Evolutionary conservation across 2,329 filamentous ascomycete genomes (phyloP).

Genomic region (Coleophoma crateriformis): DNA sequence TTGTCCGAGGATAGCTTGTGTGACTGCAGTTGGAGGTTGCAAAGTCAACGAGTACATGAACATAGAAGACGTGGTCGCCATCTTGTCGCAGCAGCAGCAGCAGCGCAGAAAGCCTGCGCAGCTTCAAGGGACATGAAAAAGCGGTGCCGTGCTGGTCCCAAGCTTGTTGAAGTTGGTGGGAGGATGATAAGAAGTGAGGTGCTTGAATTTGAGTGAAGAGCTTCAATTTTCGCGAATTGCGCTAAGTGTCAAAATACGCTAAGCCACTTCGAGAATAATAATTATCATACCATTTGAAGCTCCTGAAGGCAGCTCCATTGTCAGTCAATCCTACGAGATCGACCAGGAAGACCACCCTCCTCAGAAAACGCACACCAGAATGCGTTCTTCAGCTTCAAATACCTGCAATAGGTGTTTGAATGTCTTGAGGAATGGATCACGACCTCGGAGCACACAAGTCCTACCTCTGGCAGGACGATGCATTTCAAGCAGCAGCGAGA

Average conservation of each 20-base stretch:
- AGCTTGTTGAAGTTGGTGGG: slow-evolving; percentile 3
- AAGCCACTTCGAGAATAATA: too few relatives aligned
- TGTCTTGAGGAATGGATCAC: slow-evolving; percentile 15
- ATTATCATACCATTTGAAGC: background rate
- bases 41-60: slow-evolving; percentile 98
- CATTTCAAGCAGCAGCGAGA: background rate
- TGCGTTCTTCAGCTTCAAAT: slow-evolving; percentile 21
- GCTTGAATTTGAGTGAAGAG: background rate
- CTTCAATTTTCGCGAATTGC: background rate
- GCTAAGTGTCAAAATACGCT: too few relatives aligned
- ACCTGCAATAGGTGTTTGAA: slow-evolving; percentile 26
- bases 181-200: slow-evolving; percentile 18
- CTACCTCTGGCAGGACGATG: too few relatives aligned
- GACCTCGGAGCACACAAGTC: too few relatives aligned
- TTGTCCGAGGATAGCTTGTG: slow-evolving; percentile 87
- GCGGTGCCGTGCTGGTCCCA: background rate
- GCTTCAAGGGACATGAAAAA: slow-evolving; percentile 5
- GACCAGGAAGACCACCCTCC: too few relatives aligned
- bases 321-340: too few relatives aligned
- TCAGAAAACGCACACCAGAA: background rate
- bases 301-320: background rate
- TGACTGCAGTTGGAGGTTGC: slow-evolving; percentile 83
- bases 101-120: slow-evolving; percentile 22
- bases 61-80: slow-evolving; percentile 98
- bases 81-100: slow-evolving; percentile 31